Evolutionary conservation across 345 rosid genomes (phyloP), one percentile per base, ranked within the genome.

Genomic region (Pistacia atlantica): DNA sequence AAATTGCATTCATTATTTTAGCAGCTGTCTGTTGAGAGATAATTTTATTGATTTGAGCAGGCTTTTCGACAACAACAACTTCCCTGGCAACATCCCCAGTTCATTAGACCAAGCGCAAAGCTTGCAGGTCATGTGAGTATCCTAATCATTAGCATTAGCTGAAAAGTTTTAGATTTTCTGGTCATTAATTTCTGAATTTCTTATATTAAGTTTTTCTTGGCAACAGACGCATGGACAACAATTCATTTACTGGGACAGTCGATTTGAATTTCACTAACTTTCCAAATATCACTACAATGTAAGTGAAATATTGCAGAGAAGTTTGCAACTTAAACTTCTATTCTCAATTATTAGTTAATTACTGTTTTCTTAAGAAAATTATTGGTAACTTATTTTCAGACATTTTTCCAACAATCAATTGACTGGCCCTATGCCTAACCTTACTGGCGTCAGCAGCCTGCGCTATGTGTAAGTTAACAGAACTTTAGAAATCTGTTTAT

Each of bases 51-150:
- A n/a, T 33, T 5, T 13, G 48, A 2, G 48, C 83, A 88, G 89
- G 69, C 84, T 88, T 56, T 80, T 88, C 22, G 88, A 84, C 0
- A 64, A 63, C 54, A 88, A 88, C 74, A 61, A 49, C 31, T 79
- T 88, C 49, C 56, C 17, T 4, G 89, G 88, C 60, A 10, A n/a
- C 1, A 73, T 93, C 59, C 98, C 97, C 13, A 49, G 81, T 1
- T 83, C 85, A 66, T 86, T 93, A 71, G 90, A 86, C 65, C 87
- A 77, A 7, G 94, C 93, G 80, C n/a, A 22, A 64, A 60, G 72
- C 5, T 61, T 95, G 83, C 78, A 83, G 66, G 89, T 88, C 57
- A 65, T 95, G 99, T 95, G 83, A 90, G 99, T 90, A 85, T 68
- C 79, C 46, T 33, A 25, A 55, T 3, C 54, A 22, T n/a, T 60